Evolutionary conservation across 2,329 filamentous ascomycete species (phyloP).

Genomic region (Diplodia sapinea): DNA sequence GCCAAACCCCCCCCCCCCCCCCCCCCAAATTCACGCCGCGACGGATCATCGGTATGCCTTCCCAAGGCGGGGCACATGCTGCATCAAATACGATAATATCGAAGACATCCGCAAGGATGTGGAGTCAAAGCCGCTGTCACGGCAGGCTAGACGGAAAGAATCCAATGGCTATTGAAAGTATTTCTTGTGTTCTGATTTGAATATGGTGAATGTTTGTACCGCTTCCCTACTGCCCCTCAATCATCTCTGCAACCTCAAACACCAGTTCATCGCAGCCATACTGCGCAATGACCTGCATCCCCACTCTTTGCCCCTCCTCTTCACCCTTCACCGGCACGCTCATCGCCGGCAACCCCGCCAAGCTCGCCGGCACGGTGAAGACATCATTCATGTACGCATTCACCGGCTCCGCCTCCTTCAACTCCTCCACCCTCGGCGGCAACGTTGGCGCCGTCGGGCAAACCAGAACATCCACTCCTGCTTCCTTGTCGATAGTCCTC

Average conservation of each 20-base stretch:
- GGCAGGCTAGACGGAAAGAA: background rate
- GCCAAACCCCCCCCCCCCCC: too few species aligned
- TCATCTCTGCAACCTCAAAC: constrained; percentile 61
- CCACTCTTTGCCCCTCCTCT: constrained; percentile 49
- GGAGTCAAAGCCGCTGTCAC: background rate
- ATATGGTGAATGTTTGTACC: background rate
- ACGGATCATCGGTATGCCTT: background rate
- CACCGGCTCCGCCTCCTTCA: constrained; percentile 52
- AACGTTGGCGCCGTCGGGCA: constrained; percentile 84
- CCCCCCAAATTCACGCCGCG: background rate
- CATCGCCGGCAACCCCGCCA: constrained; percentile 87
- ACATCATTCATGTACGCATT: constrained; percentile 91
- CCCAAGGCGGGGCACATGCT: background rate
- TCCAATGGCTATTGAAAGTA: constrained; percentile 5
- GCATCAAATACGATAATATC: background rate
- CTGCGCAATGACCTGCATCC: constrained; percentile 80
- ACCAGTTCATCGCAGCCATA: constrained; percentile 75
- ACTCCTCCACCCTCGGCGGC: constrained; percentile 67
- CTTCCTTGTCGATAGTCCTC: constrained; percentile 45
- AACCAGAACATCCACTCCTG: constrained; percentile 81
- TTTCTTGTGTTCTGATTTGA: background rate
- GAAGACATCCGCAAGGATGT: background rate
- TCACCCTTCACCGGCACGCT: constrained; percentile 71
- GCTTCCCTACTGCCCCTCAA: constrained; percentile 37
- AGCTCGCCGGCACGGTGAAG: constrained; percentile 91